Conservation (phyloP, 2,329 filamentous ascomycete species). For the Mycogone perniciosa region DNA sequence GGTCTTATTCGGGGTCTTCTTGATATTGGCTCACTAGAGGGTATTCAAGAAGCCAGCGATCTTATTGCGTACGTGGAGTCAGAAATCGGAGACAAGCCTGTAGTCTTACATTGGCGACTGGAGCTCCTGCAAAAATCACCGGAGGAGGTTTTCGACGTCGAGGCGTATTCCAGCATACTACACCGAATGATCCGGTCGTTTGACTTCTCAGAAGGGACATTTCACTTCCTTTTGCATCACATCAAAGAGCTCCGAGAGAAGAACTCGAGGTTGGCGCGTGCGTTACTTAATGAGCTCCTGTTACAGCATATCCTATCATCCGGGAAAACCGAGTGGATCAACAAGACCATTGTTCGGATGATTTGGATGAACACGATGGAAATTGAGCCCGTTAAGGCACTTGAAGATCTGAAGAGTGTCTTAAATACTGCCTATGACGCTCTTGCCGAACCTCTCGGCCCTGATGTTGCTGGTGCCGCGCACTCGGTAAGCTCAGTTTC, state of each 20-base stretch:
- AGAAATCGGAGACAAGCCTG: slow-evolving; percentile 56
- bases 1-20: slow-evolving; percentile 51
- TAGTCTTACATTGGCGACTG: slow-evolving; percentile 62
- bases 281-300: slow-evolving; percentile 59
- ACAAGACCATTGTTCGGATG: slow-evolving; percentile 61
- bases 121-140: slow-evolving; percentile 52
- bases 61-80: slow-evolving; percentile 56
- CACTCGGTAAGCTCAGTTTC: slow-evolving; percentile 50
- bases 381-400: slow-evolving; percentile 19
- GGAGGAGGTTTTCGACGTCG: slow-evolving; percentile 41
- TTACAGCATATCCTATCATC: slow-evolving; percentile 45
- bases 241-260: slow-evolving; percentile 57
- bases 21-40: slow-evolving; percentile 37
- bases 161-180: slow-evolving; percentile 48
- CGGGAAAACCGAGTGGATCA: slow-evolving; percentile 54
- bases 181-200: slow-evolving; percentile 54
- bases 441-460: slow-evolving; percentile 43
- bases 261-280: slow-evolving; percentile 41
- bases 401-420: slow-evolving; percentile 16
- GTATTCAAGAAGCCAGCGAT: slow-evolving; percentile 45
- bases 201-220: slow-evolving; percentile 54
- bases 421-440: slow-evolving; percentile 35
- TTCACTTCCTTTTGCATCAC: slow-evolving; percentile 61
- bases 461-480: slow-evolving; percentile 58
- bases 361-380: slow-evolving; percentile 57